Percentiles rank a stretch among this genome's conserved stretches.
These are phyloP conservation scores for Ophiostoma montium DNA, from an alignment of 2,329 filamentous ascomycete genomes.

Conservation along the genomic window DNA sequence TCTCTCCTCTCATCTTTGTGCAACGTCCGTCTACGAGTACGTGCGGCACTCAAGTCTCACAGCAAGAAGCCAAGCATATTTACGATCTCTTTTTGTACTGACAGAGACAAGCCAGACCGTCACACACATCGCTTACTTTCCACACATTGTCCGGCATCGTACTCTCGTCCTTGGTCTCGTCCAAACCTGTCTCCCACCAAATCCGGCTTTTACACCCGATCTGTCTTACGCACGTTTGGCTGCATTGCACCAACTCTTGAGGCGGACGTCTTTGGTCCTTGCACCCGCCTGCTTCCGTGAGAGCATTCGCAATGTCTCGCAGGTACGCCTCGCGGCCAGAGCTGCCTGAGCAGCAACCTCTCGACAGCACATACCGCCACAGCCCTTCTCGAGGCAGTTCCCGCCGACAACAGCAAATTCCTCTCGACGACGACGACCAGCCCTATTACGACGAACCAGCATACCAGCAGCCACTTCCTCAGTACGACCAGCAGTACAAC, in stretches of 20 bases:
- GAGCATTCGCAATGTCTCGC: conserved; percentile 11
- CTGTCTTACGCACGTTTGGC: too few species aligned
- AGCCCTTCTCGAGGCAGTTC: conserved; percentile 4
- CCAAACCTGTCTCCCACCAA: too few species aligned
- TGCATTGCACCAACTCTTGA: neutral
- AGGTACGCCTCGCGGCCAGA: conserved; percentile 14
- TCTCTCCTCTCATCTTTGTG: neutral
- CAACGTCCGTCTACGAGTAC: neutral
- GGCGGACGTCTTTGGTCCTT: neutral
- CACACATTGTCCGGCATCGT: neutral
- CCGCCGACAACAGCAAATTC: conserved; percentile 5
- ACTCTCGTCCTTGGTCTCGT: neutral
- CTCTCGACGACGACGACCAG: conserved; percentile 7
- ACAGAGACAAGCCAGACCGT: neutral
- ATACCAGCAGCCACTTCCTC: neutral
- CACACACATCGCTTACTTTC: neutral
- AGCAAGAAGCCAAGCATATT: too few species aligned
- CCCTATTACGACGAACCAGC: conserved; percentile 10
- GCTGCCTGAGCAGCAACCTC: conserved; percentile 13
- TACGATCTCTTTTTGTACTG: too few species aligned
- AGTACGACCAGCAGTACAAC: conserved; percentile 2
- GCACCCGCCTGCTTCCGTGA: neutral
- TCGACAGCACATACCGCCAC: conserved; percentile 9
- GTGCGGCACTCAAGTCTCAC: neutral
- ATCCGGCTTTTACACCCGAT: too few species aligned